A percentile compares a stretch with the other conserved stretches of the same genome.
Conservation (phyloP, 176 grass and related monocot species). For the Aegilops umbellulata region DNA sequence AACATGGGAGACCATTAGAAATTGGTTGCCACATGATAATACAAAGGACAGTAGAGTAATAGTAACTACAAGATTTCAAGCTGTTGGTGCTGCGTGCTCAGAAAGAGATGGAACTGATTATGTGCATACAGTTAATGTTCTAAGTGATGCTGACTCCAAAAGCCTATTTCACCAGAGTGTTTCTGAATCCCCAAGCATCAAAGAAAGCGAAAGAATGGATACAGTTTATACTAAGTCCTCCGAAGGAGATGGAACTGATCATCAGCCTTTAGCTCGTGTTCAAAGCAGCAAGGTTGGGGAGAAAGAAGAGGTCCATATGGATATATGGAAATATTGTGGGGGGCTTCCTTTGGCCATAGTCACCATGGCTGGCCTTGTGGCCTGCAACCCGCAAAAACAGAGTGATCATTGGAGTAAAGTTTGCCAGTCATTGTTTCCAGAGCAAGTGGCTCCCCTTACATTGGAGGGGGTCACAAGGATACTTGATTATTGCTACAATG, state of each 20-base stretch:
- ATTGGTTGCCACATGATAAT: background rate
- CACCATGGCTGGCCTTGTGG: no score
- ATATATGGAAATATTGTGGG: background rate
- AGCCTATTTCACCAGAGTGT: background rate
- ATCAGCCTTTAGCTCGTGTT: no score
- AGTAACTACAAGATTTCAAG: background rate
- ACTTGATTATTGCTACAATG: no score
- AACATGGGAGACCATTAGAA: background rate
- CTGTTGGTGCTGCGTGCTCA: background rate
- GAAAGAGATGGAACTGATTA: background rate
- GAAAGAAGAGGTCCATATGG: background rate
- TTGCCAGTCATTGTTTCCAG: no score
- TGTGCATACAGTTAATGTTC: background rate
- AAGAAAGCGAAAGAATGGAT: background rate
- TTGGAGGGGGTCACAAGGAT: no score
- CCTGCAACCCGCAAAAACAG: no score
- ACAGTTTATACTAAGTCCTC: no score
- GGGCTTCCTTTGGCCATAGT: no score
- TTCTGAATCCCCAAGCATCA: no score
- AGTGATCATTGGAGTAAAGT: no score
- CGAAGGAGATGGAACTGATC: no score
- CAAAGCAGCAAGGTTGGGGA: background rate
- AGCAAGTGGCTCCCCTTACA: no score
- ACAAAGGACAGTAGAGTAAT: background rate
- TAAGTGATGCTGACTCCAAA: background rate